phyloP scores from a whole-genome alignment of 2,329 filamentous ascomycete species.

The Ophiostoma piceae region DNA sequence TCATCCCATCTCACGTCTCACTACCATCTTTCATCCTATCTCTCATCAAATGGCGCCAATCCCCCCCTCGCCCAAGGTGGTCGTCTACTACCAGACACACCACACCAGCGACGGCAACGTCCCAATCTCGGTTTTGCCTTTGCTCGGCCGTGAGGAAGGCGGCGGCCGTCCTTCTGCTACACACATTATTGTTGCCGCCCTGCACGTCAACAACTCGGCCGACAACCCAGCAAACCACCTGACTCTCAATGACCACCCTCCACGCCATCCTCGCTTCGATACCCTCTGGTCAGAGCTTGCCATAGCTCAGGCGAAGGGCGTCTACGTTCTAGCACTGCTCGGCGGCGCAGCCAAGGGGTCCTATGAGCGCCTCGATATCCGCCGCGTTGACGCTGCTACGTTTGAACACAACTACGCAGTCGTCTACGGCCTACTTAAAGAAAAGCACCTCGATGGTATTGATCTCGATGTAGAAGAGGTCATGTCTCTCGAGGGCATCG shows the following conservation, averaged over 20 bases:
- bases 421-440: slow-evolving; percentile 55
- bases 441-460: slow-evolving; percentile 56
- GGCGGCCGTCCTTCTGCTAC: slow-evolving; percentile 41
- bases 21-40: background rate
- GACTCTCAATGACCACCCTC: slow-evolving; percentile 69
- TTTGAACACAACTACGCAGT: slow-evolving; percentile 69
- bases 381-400: slow-evolving; percentile 35
- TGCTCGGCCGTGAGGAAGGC: slow-evolving; percentile 30
- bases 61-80: slow-evolving; percentile 33
- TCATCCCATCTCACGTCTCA: background rate
- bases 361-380: slow-evolving; percentile 54
- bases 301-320: slow-evolving; percentile 61
- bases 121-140: slow-evolving; percentile 40
- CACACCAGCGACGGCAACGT: slow-evolving; percentile 35
- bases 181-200: slow-evolving; percentile 71
- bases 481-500: slow-evolving; percentile 59
- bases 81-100: slow-evolving; percentile 42
- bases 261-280: slow-evolving; percentile 55
- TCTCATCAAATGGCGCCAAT: slow-evolving; percentile 27
- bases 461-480: slow-evolving; percentile 72
- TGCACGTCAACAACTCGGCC: slow-evolving; percentile 62
- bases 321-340: slow-evolving; percentile 75
- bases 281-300: slow-evolving; percentile 67
- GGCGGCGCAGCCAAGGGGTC: slow-evolving; percentile 71
- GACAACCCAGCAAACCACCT: slow-evolving; percentile 35